A percentile compares a stretch with the other conserved stretches of the same genome.
Evolutionary conservation across 208 protist genomes (phyloP).

Genomic region (Crithidia acanthocephali): DNA sequence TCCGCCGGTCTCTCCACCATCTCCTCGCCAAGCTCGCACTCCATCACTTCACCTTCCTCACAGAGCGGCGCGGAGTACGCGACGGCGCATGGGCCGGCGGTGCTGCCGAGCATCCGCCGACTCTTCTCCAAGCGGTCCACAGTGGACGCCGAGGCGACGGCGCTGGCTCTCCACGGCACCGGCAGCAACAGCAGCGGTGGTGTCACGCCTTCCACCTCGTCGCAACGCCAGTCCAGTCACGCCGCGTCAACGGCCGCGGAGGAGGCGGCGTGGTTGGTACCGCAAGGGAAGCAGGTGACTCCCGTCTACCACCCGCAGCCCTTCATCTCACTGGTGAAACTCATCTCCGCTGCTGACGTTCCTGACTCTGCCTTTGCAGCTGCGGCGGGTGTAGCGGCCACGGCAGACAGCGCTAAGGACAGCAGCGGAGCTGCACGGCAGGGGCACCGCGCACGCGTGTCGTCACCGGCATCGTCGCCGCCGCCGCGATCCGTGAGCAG

Average conservation of each 20-base stretch:
- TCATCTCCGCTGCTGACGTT: constrained; percentile 15
- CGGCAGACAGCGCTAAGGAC: background rate
- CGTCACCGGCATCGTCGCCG: too few species aligned
- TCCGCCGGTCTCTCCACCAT: constrained; percentile 13
- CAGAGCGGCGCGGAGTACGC: background rate
- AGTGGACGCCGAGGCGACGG: background rate
- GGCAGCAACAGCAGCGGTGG: background rate
- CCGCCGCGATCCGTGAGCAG: too few species aligned
- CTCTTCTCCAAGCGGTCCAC: constrained; percentile 28
- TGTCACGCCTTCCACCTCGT: background rate
- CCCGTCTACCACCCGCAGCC: constrained; percentile 27
- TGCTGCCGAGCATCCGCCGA: constrained; percentile 31
- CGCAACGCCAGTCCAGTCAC: background rate
- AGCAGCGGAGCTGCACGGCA: background rate
- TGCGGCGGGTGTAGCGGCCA: background rate
- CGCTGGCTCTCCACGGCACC: too few species aligned
- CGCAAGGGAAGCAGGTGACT: constrained; percentile 20
- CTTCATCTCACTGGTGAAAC: constrained; percentile 31
- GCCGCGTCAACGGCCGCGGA: background rate
- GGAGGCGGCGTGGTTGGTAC: constrained; percentile 28
- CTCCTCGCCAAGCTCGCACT: background rate
- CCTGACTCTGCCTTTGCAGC: background rate
- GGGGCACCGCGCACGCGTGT: too few species aligned
- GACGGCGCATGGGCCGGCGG: background rate
- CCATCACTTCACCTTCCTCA: background rate